Percentiles rank a stretch among this genome's conserved stretches.
Conservation (phyloP, 2,329 filamentous ascomycete genomes). For the Catunica adiposa region DNA sequence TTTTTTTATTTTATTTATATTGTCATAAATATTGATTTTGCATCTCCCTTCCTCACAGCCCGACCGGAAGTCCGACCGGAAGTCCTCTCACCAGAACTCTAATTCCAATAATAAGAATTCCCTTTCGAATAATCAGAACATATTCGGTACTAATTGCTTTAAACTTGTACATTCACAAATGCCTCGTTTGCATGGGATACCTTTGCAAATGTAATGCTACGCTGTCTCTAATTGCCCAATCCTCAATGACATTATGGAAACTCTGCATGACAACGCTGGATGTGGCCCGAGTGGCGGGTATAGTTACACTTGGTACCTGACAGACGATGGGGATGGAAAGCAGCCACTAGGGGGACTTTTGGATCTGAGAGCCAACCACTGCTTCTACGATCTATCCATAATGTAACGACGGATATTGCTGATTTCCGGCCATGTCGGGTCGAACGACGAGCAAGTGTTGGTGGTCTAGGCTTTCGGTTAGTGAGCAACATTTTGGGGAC, state of each 20-base stretch:
- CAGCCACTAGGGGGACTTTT: too few relatives aligned
- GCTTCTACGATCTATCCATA: not conserved
- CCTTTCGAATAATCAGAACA: not conserved
- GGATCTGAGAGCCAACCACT: not conserved
- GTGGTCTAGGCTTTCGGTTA: too few relatives aligned
- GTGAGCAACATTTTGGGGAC: too few relatives aligned
- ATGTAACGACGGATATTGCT: too few relatives aligned
- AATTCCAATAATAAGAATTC: too few relatives aligned
- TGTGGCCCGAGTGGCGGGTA: not conserved
- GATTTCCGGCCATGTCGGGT: not conserved
- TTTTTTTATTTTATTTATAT: not conserved
- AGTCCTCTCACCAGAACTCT: not conserved
- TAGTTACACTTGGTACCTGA: constrained; percentile 1
- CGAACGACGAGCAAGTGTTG: not conserved
- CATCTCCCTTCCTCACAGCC: not conserved
- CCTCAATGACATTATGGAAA: not conserved
- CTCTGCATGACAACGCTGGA: not conserved
- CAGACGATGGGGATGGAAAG: not conserved
- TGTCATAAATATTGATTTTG: not conserved
- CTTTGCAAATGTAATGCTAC: too few relatives aligned
- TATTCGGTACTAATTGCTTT: not conserved
- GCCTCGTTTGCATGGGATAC: too few relatives aligned
- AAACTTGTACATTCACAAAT: too few relatives aligned
- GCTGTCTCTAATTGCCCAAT: too few relatives aligned
- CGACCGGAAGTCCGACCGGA: not conserved